A percentile compares a stretch with the other conserved stretches of the same genome.
Conservation (phyloP, 129 eudicot genomes). For the Flaveria brownii region DNA sequence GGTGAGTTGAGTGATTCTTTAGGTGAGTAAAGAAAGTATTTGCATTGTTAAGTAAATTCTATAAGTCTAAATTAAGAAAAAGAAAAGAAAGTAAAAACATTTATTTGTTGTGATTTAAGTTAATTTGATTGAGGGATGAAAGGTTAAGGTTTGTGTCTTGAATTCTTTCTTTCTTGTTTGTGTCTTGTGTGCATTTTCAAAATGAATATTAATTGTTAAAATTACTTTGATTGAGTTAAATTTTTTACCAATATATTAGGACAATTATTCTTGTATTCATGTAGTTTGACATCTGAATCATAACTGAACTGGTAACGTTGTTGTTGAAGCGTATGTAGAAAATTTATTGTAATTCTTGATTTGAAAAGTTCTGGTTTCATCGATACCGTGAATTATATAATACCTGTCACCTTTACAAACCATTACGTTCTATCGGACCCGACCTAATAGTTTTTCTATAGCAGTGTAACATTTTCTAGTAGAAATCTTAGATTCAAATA, state of each 20-base stretch:
- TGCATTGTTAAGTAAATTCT: slow-evolving; percentile 31
- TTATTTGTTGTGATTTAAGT: slow-evolving; percentile 39
- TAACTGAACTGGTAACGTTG: too few species aligned
- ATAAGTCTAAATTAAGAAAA: slow-evolving; percentile 23
- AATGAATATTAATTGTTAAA: slow-evolving; percentile 30
- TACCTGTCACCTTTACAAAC: too few species aligned
- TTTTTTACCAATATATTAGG: slow-evolving; percentile 5
- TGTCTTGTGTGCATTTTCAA: slow-evolving; percentile 40
- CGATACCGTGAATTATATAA: too few species aligned
- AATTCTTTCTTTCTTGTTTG: slow-evolving; percentile 30
- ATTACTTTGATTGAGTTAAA: slow-evolving; percentile 16
- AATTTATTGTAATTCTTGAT: too few species aligned
- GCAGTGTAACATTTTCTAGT: too few species aligned
- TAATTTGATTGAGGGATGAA: slow-evolving; percentile 36
- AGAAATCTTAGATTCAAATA: too few species aligned
- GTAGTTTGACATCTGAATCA: too few species aligned
- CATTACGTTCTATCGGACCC: too few species aligned
- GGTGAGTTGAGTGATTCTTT: slow-evolving; percentile 35
- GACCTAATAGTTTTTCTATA: too few species aligned
- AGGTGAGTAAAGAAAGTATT: slow-evolving; percentile 29
- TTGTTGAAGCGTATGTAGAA: too few species aligned
- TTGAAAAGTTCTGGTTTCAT: too few species aligned
- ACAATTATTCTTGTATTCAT: neutral
- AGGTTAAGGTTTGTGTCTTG: slow-evolving; percentile 34
- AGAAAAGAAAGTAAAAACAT: neutral